Evolutionary conservation across 495 filamentous ascomycete species (phyloP).

Genomic region (Penicillium parvum): DNA sequence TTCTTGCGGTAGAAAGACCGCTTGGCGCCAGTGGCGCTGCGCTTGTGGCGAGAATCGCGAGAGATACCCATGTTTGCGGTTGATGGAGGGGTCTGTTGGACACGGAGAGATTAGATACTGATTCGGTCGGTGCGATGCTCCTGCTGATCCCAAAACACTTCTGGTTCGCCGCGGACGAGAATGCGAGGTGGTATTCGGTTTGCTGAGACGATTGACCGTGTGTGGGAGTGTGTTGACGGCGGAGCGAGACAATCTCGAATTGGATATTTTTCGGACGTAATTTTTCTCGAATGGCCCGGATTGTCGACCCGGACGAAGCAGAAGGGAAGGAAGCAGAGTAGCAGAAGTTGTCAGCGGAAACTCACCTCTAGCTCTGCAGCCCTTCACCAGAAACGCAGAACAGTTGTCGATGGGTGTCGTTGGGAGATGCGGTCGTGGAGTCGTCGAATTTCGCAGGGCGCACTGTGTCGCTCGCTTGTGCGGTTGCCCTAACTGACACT

Average conservation of each 20-base stretch:
- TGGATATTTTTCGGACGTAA: conserved; percentile 9
- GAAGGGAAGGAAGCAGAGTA: conserved; percentile 18
- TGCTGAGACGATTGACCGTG: background rate
- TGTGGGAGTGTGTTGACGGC: conserved; percentile 6
- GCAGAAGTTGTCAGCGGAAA: conserved; percentile 18
- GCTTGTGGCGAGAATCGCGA: conserved; percentile 98
- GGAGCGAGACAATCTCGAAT: conserved; percentile 17
- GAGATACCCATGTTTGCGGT: conserved; percentile 97
- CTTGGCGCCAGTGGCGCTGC: conserved; percentile 95
- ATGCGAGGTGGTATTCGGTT: conserved; percentile 4
- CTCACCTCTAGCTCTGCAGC: conserved; percentile 48
- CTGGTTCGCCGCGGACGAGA: conserved; percentile 21
- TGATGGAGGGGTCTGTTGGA: conserved; percentile 50
- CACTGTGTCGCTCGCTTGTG: conserved; percentile 46
- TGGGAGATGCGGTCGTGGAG: conserved; percentile 40
- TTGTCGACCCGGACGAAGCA: conserved; percentile 27
- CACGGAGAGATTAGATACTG: conserved; percentile 27
- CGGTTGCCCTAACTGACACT: conserved; percentile 40
- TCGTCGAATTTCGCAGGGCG: conserved; percentile 44
- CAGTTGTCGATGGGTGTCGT: conserved; percentile 44
- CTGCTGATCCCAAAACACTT: conserved; percentile 17
- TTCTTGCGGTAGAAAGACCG: conserved; percentile 87
- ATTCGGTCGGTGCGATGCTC: conserved; percentile 10
- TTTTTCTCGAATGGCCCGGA: conserved; percentile 12
- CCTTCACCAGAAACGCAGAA: conserved; percentile 48